These are phyloP conservation scores for Blumeria graminis DNA, from an alignment of 2,329 filamentous ascomycete species.

Conservation along the genomic window DNA sequence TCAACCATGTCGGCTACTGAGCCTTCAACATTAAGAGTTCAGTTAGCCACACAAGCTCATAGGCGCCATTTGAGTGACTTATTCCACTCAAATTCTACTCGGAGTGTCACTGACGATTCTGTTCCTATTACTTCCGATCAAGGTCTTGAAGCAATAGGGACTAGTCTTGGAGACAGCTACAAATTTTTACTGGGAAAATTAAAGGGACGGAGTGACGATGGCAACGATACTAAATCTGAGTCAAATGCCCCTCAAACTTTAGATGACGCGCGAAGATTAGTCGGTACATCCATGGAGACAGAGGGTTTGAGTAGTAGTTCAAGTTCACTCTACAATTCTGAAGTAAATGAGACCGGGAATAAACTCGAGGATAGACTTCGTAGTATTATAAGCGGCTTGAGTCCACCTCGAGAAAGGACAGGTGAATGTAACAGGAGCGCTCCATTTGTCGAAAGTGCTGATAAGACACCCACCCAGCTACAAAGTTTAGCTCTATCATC, in stretches of 20 bases:
- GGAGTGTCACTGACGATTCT: conserved; percentile 64
- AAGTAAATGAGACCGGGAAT: conserved; percentile 12
- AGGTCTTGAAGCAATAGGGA: conserved; percentile 75
- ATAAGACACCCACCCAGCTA: conserved; percentile 13
- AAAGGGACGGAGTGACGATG: conserved; percentile 38
- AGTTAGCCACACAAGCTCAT: conserved; percentile 21
- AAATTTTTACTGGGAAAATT: conserved; percentile 79
- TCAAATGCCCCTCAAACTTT: conserved; percentile 60
- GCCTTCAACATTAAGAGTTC: conserved; percentile 12
- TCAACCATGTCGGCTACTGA: conserved; percentile 16
- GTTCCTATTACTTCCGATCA: conserved; percentile 78
- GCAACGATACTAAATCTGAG: conserved; percentile 22
- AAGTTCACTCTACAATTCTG: conserved; percentile 23
- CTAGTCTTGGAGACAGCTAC: conserved; percentile 74
- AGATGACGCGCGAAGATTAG: conserved; percentile 74
- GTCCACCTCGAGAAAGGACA: conserved; percentile 41
- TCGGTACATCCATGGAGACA: conserved; percentile 40
- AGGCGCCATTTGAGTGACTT: conserved; percentile 65
- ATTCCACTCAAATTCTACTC: conserved; percentile 59
- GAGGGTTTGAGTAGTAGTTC: conserved; percentile 19
- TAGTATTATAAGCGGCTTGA: conserved; percentile 45
- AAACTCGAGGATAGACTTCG: conserved; percentile 40
- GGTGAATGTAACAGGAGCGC: conserved; percentile 47
- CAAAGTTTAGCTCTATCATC: conserved; percentile 9
- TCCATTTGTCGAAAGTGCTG: conserved; percentile 22